Base-by-base conservation (phyloP, 2,329 filamentous ascomycete species). In the Tolypocladium sp. region DNA sequence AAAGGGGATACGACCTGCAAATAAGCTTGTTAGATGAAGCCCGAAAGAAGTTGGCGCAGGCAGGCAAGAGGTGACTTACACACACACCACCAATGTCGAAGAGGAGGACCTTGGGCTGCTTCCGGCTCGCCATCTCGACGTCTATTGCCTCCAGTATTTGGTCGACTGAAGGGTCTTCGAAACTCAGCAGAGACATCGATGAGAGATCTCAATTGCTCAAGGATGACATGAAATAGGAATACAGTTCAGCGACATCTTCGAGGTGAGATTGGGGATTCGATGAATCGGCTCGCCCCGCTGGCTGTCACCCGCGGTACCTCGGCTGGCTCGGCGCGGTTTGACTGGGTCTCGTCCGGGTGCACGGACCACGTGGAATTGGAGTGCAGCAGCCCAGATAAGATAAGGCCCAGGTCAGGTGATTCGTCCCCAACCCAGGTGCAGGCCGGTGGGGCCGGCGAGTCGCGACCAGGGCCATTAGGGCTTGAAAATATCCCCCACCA, bases 1-100 rank as follows among this genome's bases (percentile, higher is more conserved):
- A 99, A 92, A 12, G 94, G 94, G 1, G 92, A 97, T 30, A 89
- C 79, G 58, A 97, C 91, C 92, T 96, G 37, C 5, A 3, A 10
- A 9, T 17, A n/a, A 25, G 46, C 25, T 22, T n/a, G 13, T 30
- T 46, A 41, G 20, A 2, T n/a, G n/a, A n/a, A n/a, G n/a, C n/a
- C n/a, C n/a, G n/a, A n/a, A n/a, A n/a, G n/a, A n/a, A n/a, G n/a
- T n/a, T n/a, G n/a, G n/a, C n/a, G n/a, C 35, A 27, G 44, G 27
- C 56, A n/a, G 38, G 41, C 51, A 6, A 10, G 7, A n/a, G 53
- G 51, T 57, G 61, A 86, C 91, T 80, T 88, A 96, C 93, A 81
- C 91, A 95, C 66, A 99, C 94, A 62, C 94, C 94, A 44, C 94
- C 94, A 66, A 99, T 94, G 74, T 99, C 94, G 73, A 97, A 97